Conservation (phyloP, 2,329 filamentous ascomycete species). For the Aspergillus niger region DNA sequence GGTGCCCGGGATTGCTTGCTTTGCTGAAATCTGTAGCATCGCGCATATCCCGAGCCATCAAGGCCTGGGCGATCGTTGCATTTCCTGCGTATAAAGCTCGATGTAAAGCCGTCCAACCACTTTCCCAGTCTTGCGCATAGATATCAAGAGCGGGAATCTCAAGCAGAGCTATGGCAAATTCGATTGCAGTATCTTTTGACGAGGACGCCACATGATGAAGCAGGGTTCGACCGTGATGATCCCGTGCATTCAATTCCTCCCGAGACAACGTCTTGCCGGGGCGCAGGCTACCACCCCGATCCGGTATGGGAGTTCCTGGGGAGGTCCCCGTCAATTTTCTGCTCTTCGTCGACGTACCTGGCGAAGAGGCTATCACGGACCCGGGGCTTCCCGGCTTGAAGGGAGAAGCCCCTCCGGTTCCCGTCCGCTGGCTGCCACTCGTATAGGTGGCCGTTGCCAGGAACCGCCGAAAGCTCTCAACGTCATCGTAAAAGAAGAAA, state of each 20-base stretch:
- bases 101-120: conserved; percentile 93
- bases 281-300: conserved; percentile 26
- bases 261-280: conserved; percentile 49
- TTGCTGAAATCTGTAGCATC: conserved; percentile 65
- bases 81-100: conserved; percentile 89
- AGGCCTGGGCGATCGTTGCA: conserved; percentile 76
- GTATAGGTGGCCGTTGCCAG: conserved; percentile 70
- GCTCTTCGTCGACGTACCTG: conserved; percentile 48
- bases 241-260: conserved; percentile 80
- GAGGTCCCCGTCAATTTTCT: conserved; percentile 47
- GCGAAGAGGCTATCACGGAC: conserved; percentile 33
- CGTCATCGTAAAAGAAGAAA: conserved; percentile 95
- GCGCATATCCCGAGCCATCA: conserved; percentile 75
- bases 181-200: conserved; percentile 65
- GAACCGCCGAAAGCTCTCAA: conserved; percentile 88
- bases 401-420: conserved; percentile 26
- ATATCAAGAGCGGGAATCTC: conserved; percentile 82
- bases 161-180: conserved; percentile 77
- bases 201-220: conserved; percentile 84
- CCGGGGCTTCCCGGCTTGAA: conserved; percentile 36
- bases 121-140: conserved; percentile 84
- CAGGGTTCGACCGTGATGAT: conserved; percentile 77
- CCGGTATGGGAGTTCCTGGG: conserved; percentile 53
- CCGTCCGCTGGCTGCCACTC: conserved; percentile 34
- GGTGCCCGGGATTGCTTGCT: conserved; percentile 56